Base-by-base conservation (phyloP, 176 grass and related monocot species). In the Oryza nivara region DNA sequence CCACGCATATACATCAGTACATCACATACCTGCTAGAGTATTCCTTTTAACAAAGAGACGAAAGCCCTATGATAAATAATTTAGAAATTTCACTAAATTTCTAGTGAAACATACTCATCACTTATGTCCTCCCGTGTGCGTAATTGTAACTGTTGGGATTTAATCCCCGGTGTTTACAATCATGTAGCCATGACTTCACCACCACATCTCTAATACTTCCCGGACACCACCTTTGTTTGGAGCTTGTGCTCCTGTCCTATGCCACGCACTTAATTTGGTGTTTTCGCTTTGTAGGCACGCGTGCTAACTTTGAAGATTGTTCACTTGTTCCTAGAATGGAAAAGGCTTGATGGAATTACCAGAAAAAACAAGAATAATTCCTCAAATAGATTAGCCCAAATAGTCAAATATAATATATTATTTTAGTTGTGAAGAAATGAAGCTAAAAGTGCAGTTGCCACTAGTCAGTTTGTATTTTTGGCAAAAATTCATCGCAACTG, bases 261-360 rank as follows among this genome's bases (percentile, higher is more conserved):
- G 40, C 2, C 14, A 25, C 36, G 40, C 68, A 47, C 65, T 51
- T 28, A 28, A 28, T 28, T 41, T 35, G 74, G 77, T 67, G 81
- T 65, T 81, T 54, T 26, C 45, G 65, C 72, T 71, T 48, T 86
- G 49, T 9, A 30, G 66, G 58, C 54, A 5, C 16, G 36, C 20
- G 35, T 16, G 58, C 54, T 65, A 77, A 82, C 72, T 77, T 76
- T 41, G 23, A 38, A 45, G 73, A 90, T 79, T 78, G 79, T 77
- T 86, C 84, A 67, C 68, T 72, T 67, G 58, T 77, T 90, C 79
- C 88, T 47, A 48, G 79, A 90, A 90, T 86, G 83, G 47, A 86
- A 89, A 90, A 90, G 68, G 25, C 13, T 35, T 5, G 58, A 65
- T 32, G 41, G 81, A 47, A 65, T 74, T 83, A 65, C 56, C n/a